Base-by-base conservation (phyloP, 2,329 filamentous ascomycete species). In the Ophiosphaerella herpotricha region DNA sequence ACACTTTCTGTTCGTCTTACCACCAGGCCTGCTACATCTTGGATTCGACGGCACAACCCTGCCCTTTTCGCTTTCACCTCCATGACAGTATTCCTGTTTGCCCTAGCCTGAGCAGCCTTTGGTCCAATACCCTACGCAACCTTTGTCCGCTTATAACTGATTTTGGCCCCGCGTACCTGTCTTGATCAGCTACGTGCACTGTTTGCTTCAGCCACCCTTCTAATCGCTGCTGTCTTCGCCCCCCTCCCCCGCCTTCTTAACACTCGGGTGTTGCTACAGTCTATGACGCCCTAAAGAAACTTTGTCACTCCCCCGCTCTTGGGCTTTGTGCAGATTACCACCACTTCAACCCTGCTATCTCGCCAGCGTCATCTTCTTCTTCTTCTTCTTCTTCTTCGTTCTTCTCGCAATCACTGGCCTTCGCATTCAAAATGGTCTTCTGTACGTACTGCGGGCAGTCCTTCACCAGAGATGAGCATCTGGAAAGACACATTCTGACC, bases 361-460 rank as follows among this genome's bases (percentile, higher is more conserved):
- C 26, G 6, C 7, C 26, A 29, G 26, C 26, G 16, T 31, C 13
- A 14, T n/a, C 35, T 18, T 3, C 35, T 11, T 34, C 9, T n/a
- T n/a, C n/a, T n/a, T n/a, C n/a, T n/a, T n/a, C n/a, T n/a, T n/a
- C 24, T 14, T 39, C 35, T 11, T 34, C 9, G 36, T 4, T 40
- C 29, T 40, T 33, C 37, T 24, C 14, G 12, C 18, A 21, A 18
- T 35, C 11, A 7, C 14, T 18, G 31, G 26, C 26, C 11, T 18
- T 18, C 37, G 12, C 21, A 24, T 43, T 14, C 58, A 75, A 55
- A 40, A 80, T 81, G 78, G 77, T 80, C 26, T 81, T 79, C 65
- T 81, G 78, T 65, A 80, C 78, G 46, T 81, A 81, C 54, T 81
- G 78, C 60, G 78, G 78, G 26, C 77, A 80, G 71, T 78, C 77